Evolutionary conservation across 345 rosid genomes (phyloP).

Genomic region (Anacardium occidentale): DNA sequence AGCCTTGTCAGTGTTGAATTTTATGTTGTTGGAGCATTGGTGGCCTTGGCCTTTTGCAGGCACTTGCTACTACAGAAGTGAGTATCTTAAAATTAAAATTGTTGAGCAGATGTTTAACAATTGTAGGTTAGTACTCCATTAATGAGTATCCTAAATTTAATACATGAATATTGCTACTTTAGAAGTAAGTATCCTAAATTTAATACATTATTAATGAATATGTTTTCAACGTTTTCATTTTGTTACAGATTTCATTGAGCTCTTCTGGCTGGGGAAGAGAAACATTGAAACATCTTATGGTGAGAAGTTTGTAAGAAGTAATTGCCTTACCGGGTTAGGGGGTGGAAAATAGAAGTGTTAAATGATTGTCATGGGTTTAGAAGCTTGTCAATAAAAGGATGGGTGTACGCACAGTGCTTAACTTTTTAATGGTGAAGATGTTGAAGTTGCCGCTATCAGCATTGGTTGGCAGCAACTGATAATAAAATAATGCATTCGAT

Average conservation of each 20-base stretch:
- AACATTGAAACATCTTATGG: slow-evolving; percentile 28
- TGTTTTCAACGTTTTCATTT: background rate
- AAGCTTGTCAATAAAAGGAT: slow-evolving; percentile 34
- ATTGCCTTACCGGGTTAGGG: slow-evolving; percentile 45
- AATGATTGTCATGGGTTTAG: slow-evolving; percentile 35
- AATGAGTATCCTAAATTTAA: too few relatives aligned
- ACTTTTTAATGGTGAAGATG: slow-evolving; percentile 27
- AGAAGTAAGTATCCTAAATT: too few relatives aligned
- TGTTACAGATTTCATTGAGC: slow-evolving; percentile 37
- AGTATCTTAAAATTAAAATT: slow-evolving; percentile 21
- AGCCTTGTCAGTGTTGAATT: slow-evolving; percentile 57
- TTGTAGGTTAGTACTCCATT: too few relatives aligned
- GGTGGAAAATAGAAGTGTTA: slow-evolving; percentile 40
- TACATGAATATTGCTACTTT: too few relatives aligned
- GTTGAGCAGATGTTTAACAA: too few relatives aligned
- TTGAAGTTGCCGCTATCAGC: slow-evolving; percentile 24
- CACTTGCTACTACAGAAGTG: slow-evolving; percentile 65
- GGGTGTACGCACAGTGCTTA: slow-evolving; percentile 29
- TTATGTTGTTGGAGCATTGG: slow-evolving; percentile 62
- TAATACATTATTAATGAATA: too few relatives aligned
- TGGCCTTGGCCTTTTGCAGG: slow-evolving; percentile 70
- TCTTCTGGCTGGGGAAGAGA: slow-evolving; percentile 28
- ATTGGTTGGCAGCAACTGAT: slow-evolving; percentile 16
- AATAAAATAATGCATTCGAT: slow-evolving; percentile 10
- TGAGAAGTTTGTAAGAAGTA: slow-evolving; percentile 35